Evolutionary conservation across 2,329 filamentous ascomycete genomes (phyloP), one percentile per base, ranked within the genome.

Genomic region (Neonectria sp.): DNA sequence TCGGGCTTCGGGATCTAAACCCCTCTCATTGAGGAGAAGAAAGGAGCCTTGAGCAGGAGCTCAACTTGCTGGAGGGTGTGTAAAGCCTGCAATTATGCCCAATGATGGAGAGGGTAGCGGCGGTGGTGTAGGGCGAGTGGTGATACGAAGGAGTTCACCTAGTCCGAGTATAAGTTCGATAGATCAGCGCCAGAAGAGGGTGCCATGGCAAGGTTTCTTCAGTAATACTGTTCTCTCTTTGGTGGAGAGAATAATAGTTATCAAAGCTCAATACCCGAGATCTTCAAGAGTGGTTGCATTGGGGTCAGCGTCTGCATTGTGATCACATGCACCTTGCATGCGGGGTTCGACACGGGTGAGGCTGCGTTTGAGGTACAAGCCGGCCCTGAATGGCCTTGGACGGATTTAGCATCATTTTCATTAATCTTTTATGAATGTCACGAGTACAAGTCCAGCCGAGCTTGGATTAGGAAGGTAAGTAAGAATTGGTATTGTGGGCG

Each of bases 1-100:
- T 68, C 65, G 65, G 65, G 29, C 35, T 68, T 68, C 65, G 65
- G 65, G 24, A 65, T 65, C 56, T 17, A 9, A 24, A 37, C 51
- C 24, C 51, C 35, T 53, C 37, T 27, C n/a, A 4, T 21, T 46
- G 52, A 65, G 56, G 56, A 29, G 35, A 33, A 37, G 17, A 3
- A 4, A 17, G 17, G n/a, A 43, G 31, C 31, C 29, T 49, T 24
- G 29, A n/a, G 15, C 31, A 53, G 8, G 5, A 9, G 11, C 29
- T 49, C 33, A 45, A 59, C 43, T 35, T 33, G 15, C 8, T 31
- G 52, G 55, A 51, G 56, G 53, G 29, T 63, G 60, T 37, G 21
- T 33, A 11, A 43, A 25, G 31, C 31, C 21, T 21, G 24, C 11
- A 40, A 17, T 15, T 15, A n/a, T 60, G 17, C 27, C 56, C 35